Evolutionary conservation across 2,329 filamentous ascomycete species (phyloP).

Genomic region (Botrytis fragariae): DNA sequence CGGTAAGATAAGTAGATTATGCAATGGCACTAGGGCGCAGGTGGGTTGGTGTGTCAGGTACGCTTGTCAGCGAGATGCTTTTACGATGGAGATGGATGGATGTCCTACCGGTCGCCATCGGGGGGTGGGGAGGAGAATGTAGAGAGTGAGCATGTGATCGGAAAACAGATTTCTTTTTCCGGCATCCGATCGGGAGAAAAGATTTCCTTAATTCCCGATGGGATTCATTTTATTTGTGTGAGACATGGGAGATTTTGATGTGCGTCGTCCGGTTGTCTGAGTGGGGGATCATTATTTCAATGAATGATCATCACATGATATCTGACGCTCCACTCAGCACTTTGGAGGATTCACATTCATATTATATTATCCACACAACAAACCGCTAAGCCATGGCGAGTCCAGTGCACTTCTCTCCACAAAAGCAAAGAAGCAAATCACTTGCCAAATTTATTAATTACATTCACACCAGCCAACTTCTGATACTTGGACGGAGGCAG

Average conservation of each 20-base stretch:
- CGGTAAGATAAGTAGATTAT: constrained; percentile 8
- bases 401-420: neutral
- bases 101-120: neutral
- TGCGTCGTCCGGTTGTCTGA: neutral
- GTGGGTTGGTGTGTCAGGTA: constrained; percentile 10
- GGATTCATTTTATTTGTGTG: neutral
- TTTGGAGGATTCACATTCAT: too few species aligned
- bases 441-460: neutral
- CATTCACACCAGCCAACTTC: neutral
- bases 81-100: neutral
- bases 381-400: neutral
- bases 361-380: neutral
- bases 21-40: constrained; percentile 1
- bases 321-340: neutral
- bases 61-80: constrained; percentile 7
- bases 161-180: neutral
- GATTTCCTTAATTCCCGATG: neutral
- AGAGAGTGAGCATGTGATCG: neutral
- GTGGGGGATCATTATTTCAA: neutral
- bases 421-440: neutral
- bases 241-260: neutral
- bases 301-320: constrained; percentile 5
- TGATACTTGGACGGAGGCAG: neutral
- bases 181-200: neutral
- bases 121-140: neutral